Evolutionary conservation across 805 yeast species (phyloP), one percentile per base, ranked within the genome.

Genomic region (Saturnispora serradocipensis): DNA sequence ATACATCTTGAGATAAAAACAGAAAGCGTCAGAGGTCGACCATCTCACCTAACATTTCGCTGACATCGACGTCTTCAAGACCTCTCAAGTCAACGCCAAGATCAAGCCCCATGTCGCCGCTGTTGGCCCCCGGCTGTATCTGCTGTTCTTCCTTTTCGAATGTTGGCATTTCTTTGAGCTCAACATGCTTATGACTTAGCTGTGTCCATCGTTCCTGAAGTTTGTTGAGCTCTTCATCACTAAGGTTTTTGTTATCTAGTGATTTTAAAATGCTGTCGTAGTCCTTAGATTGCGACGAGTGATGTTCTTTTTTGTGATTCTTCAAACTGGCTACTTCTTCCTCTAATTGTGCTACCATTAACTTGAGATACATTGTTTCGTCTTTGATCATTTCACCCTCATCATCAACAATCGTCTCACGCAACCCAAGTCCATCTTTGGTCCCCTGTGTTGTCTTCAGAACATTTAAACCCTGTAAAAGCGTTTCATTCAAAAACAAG

Each of bases 401-500:
- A 10, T 53, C 58, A n/a, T 56, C 54, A 15, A 48, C 48, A 1
- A 61, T 36, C 2, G 61, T 46, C 24, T 61, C 65, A n/a, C 53
- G 55, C 40, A 62, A 38, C 1, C 54, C 54, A 6, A 62, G 43
- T 13, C 62, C 64, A 6, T 46, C 50, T 32, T 10, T 55, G 46
- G 48, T 54, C 25, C 22, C 46, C 1, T 46, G 48, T 15, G 47
- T 47, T 5, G 49, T 45, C n/a, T 53, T 49, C 4, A 58, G 47
- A 8, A 55, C 45, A 9, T 56, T 54, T 18, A 62, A 48, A 10
- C 59, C 57, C 32, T 58, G 58, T 5, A 62, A 44, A 5, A 69
- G 53, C 3, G 67, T 53, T 50, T 67, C 72, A 43, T 66, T 67
- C 22, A 64, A 61, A 30, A 67, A 54, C 4, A 64, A 54, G 49